These are phyloP conservation scores for Ganoderma boninense DNA, from an alignment of 1,284 basidiomycete species.

Conservation along the genomic window DNA sequence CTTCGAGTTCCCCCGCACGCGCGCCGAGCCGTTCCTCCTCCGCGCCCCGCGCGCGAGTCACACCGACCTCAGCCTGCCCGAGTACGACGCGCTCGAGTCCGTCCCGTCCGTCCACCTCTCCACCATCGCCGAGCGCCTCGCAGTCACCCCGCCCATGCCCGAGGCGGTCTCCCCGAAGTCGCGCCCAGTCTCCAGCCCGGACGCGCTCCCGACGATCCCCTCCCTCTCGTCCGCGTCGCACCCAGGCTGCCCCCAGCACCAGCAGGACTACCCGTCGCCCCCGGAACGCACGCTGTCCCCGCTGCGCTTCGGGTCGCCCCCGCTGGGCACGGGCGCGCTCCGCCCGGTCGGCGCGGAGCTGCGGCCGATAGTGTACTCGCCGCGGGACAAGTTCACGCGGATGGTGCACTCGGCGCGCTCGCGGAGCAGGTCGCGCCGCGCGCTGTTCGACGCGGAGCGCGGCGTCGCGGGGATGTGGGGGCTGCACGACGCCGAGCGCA, in stretches of 20 bases:
- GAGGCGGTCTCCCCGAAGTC: neutral
- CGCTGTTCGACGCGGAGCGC: constrained; percentile 16
- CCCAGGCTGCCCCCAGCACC: neutral
- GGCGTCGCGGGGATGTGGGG: constrained; percentile 17
- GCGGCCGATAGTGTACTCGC: constrained; percentile 6
- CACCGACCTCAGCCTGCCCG: constrained; percentile 18
- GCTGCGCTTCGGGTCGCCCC: constrained; percentile 19
- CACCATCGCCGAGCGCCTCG: constrained; percentile 15
- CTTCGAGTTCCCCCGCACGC: neutral
- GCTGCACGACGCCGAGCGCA: constrained; percentile 2
- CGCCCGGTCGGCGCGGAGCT: neutral
- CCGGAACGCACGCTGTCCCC: constrained; percentile 25
- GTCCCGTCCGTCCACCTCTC: constrained; percentile 1
- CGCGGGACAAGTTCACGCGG: constrained; percentile 19
- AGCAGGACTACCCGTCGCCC: constrained; percentile 17
- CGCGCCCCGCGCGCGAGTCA: constrained; percentile 18
- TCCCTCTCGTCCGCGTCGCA: neutral
- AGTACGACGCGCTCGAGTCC: constrained; percentile 15
- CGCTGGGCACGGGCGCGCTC: neutral
- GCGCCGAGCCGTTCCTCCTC: neutral
- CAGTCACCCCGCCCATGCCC: constrained; percentile 6
- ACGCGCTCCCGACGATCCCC: neutral
- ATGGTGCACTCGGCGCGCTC: constrained; percentile 26
- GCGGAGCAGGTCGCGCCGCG: constrained; percentile 10
- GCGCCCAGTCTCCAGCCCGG: neutral